Base-by-base conservation (phyloP, 805 yeast genomes). In the Zygoascus biomembranicola region DNA sequence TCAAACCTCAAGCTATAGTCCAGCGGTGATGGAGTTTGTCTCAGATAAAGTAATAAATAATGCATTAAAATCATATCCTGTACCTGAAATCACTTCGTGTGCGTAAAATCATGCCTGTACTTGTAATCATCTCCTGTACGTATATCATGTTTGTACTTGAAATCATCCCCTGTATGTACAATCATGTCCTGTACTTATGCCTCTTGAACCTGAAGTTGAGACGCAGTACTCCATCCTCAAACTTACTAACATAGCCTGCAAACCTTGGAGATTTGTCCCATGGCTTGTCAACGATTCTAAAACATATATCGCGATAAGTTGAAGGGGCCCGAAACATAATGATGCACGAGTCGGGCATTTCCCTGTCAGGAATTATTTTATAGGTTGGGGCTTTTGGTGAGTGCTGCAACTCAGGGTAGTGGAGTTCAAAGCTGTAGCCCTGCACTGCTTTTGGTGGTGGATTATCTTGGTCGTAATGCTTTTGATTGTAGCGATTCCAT, bases 361-460 rank as follows among this genome's bases (percentile, higher is more conserved):
- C 53, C n/a, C 52, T 49, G 20, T 46, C 55, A 37, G 52, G 23
- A 13, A 62, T 53, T n/a, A 70, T 52, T 35, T 59, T 57, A 55
- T 65, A 70, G 9, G 68, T 59, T 0, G 74, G 74, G 11, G 65
- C 58, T 2, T 49, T 49, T 6, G 56, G 43, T 2, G 66, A 54
- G 6, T 56, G 58, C 10, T 55, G 55, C 19, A 71, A 52, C 20
- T 62, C 63, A 1, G 73, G 73, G 49, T 69, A 70, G 47, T 55
- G 65, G 2, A 70, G 56, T 50, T 69, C 66, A 57, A 70, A 70
- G 45, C 58, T 59, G 56, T 70, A 70, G 3, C 74, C 74, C 53
- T 65, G 69, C 14, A 68, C 70, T 8, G 59, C 52, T 51, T 66
- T 71, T 1, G 73, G 73, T 3, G 73, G 73, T 18, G 70, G 70